These are phyloP conservation scores for Nannochloropsis salina DNA, from an alignment of 108 stramenopile species.

Conservation along the genomic window DNA sequence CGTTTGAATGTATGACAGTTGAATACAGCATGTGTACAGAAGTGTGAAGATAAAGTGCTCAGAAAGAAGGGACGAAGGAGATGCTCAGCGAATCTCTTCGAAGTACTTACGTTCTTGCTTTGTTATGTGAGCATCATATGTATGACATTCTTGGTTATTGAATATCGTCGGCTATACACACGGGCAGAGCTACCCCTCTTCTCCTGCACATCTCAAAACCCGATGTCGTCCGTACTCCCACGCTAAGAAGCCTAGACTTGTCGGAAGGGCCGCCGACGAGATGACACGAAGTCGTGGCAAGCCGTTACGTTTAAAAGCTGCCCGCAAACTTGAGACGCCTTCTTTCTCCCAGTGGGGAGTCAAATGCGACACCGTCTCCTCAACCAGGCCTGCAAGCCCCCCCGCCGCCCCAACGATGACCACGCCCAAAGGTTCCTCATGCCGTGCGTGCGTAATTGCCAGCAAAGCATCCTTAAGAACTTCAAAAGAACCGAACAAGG, in stretches of 20 bases:
- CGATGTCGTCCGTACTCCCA: constrained; percentile 15
- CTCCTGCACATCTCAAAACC: not conserved
- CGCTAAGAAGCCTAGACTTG: not conserved
- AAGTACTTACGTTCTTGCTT: no score
- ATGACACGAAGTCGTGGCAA: constrained; percentile 12
- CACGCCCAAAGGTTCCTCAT: not conserved
- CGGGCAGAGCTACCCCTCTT: not conserved
- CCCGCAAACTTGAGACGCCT: not conserved
- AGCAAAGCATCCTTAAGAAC: constrained; percentile 1
- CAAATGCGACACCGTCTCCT: constrained; percentile 6
- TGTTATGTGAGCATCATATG: no score
- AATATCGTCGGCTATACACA: no score
- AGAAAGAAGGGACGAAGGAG: no score
- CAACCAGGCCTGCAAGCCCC: not conserved
- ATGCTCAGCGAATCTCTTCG: no score
- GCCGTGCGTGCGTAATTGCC: not conserved
- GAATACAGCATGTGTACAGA: no score
- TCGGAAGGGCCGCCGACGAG: not conserved
- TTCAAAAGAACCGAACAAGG: not conserved
- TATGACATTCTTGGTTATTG: no score
- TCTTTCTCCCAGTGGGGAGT: not conserved
- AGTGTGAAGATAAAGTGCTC: no score
- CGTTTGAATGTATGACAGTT: no score
- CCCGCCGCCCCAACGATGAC: not conserved
- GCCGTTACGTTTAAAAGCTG: not conserved